Percentiles rank a stretch among this genome's conserved stretches.
phyloP scores from a whole-genome alignment of 108 stramenopile species.

The Epithemia pelagica region DNA sequence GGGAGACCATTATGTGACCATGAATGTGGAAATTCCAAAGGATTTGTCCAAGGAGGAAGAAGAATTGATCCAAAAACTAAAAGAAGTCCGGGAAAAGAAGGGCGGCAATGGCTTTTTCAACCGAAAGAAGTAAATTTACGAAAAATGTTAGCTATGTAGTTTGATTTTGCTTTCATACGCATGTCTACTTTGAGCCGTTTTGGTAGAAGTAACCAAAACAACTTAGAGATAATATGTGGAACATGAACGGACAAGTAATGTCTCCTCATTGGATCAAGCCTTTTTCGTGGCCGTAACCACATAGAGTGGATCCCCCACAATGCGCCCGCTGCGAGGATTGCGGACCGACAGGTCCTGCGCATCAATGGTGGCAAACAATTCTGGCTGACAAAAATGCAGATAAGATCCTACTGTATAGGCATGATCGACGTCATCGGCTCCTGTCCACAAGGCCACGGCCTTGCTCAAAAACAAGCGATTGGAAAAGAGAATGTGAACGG shows the following conservation, averaged over 20 bases:
- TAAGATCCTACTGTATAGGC: constrained; percentile 73
- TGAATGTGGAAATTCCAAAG: constrained; percentile 92
- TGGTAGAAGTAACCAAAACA: too few species aligned
- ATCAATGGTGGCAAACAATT: constrained; percentile 39
- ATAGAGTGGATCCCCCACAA: constrained; percentile 78
- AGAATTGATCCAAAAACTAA: constrained; percentile 75
- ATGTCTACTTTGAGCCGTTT: too few species aligned
- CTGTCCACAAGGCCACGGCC: constrained; percentile 67
- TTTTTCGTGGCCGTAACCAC: constrained; percentile 67
- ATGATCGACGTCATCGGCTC: constrained; percentile 92
- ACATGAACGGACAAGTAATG: too few species aligned
- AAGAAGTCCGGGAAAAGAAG: constrained; percentile 69
- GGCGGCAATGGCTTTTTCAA: constrained; percentile 20
- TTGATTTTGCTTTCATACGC: too few species aligned
- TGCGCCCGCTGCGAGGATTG: constrained; percentile 43
- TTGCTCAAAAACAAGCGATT: constrained; percentile 91
- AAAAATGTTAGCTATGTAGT: too few species aligned
- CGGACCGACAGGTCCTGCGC: constrained; percentile 73
- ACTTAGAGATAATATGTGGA: too few species aligned
- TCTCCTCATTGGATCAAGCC: too few species aligned
- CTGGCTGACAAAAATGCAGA: constrained; percentile 51
- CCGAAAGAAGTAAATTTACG: not conserved
- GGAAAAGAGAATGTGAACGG: constrained; percentile 82
- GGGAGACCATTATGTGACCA: constrained; percentile 95
- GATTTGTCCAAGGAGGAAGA: constrained; percentile 85